phyloP scores from a whole-genome alignment of 2,329 filamentous ascomycete genomes.

The Ophiostoma himal-ulmi region DNA sequence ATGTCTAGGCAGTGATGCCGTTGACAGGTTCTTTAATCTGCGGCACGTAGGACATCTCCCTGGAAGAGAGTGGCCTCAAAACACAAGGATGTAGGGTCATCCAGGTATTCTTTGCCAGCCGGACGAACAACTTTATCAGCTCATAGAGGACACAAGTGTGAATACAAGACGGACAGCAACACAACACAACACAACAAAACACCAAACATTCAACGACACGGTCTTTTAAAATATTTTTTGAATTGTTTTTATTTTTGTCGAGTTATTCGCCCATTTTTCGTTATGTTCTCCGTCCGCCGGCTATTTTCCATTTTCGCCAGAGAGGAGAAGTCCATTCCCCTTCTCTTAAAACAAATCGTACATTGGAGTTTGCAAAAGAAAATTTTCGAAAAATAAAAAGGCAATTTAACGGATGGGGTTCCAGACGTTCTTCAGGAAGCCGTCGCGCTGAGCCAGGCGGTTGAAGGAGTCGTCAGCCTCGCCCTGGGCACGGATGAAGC shows the following conservation, averaged over 20 bases:
- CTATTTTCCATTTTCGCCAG: constrained; percentile 12
- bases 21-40: neutral
- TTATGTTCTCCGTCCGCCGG: constrained; percentile 8
- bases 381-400: neutral
- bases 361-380: neutral
- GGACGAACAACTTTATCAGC: neutral
- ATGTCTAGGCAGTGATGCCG: neutral
- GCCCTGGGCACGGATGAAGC: constrained; percentile 95
- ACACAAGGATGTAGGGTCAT: constrained; percentile 7
- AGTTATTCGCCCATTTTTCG: constrained; percentile 7
- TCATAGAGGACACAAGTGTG: too few relatives aligned
- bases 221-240: neutral
- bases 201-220: neutral
- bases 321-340: neutral
- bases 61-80: constrained; percentile 13
- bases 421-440: constrained; percentile 97
- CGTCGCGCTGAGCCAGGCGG: constrained; percentile 91
- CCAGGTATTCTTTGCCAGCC: constrained; percentile 11
- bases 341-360: constrained; percentile 7
- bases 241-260: constrained; percentile 8
- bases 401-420: constrained; percentile 58
- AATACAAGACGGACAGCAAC: neutral
- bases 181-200: neutral
- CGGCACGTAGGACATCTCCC: constrained; percentile 12
- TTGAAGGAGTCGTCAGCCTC: constrained; percentile 97